Percentiles rank a stretch among this genome's conserved stretches.
phyloP scores from a whole-genome alignment of 1,139 yeast species.

The Suhomyces choctaworum region DNA sequence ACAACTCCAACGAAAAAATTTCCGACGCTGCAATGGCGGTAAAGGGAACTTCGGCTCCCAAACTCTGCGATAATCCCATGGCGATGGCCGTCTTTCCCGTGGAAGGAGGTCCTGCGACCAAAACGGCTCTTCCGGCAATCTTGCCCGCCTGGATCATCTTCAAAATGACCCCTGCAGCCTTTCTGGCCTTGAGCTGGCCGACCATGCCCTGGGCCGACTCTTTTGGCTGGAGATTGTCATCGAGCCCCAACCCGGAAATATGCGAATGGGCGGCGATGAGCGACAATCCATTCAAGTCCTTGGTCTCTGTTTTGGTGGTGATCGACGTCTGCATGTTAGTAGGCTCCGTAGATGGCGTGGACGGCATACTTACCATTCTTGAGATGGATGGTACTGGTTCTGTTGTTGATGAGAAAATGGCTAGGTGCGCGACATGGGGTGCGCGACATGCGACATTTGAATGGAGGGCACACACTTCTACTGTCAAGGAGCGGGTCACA shows the following conservation, averaged over 20 bases:
- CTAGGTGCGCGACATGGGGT: background rate
- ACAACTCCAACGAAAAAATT: slow-evolving; percentile 83
- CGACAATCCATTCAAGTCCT: slow-evolving; percentile 58
- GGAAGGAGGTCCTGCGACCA: slow-evolving; percentile 97
- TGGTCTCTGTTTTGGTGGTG: slow-evolving; percentile 38
- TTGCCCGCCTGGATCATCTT: slow-evolving; percentile 92
- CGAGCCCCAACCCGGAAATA: slow-evolving; percentile 91
- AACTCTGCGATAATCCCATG: slow-evolving; percentile 88
- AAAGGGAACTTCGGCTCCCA: slow-evolving; percentile 92
- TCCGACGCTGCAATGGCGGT: slow-evolving; percentile 95
- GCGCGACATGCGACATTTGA: slow-evolving; percentile 5
- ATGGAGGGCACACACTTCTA: too few relatives aligned
- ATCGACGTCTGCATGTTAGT: slow-evolving; percentile 27
- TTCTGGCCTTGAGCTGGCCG: slow-evolving; percentile 92
- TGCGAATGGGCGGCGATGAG: slow-evolving; percentile 96
- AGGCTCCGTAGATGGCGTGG: background rate
- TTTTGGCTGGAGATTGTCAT: slow-evolving; percentile 83
- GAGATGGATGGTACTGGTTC: slow-evolving; percentile 1
- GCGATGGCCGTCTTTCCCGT: slow-evolving; percentile 99
- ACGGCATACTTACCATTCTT: slow-evolving; percentile 15
- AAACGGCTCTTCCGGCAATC: slow-evolving; percentile 95
- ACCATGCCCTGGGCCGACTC: slow-evolving; percentile 91
- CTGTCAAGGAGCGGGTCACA: too few relatives aligned
- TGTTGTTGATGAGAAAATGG: slow-evolving; percentile 8
- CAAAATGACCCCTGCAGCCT: slow-evolving; percentile 91